Base-by-base conservation (phyloP, 805 yeast species). In the Teunomyces gatunensis region DNA sequence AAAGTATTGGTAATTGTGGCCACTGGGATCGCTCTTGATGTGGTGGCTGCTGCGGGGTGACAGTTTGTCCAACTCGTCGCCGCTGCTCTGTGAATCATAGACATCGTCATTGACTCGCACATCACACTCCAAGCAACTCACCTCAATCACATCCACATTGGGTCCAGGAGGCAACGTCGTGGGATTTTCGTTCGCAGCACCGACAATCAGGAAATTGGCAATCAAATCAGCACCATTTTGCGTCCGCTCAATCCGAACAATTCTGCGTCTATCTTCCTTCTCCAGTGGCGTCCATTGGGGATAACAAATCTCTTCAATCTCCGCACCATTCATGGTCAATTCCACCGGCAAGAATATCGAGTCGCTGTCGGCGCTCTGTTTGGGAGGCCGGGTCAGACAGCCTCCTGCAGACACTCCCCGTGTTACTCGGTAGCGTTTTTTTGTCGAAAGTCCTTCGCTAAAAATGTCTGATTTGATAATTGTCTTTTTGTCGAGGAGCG, bases 391-490 rank as follows among this genome's bases (percentile, higher is more conserved):
- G 1, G 83, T 76, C 11, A 74, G 67, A 29, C 79, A 67, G 0
- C 85, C 85, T 17, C 86, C 85, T 3, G 83, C 79, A 28, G 79
- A 74, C 5, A 80, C 65, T 11, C 86, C 86, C 51, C 87, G 67
- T 6, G 80, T 69, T 4, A 81, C 74, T 30, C 77, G 69, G 54
- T 68, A 78, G 29, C 67, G 50, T 23, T 57, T 55, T 15, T 48
- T 47, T 18, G 39, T 13, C 12, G 35, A 41, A 12, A 23, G 4
- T 21, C 39, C 46, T 25, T 43, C 35, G 40, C 41, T 39, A 33
- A 45, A 39, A 17, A 39, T 30, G 17, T 48, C 48, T 15, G 36
- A 36, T 17, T 48, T 49, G 18, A 34, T 33, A 11, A 25, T 17
- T 13, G 18, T 12, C 39, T 28, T 29, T 27, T 28, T 42, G 23